A percentile compares a stretch with the other conserved stretches of the same genome.
Conservation (phyloP, 257 asterid genomes). For the Orobanche coerulescens region DNA sequence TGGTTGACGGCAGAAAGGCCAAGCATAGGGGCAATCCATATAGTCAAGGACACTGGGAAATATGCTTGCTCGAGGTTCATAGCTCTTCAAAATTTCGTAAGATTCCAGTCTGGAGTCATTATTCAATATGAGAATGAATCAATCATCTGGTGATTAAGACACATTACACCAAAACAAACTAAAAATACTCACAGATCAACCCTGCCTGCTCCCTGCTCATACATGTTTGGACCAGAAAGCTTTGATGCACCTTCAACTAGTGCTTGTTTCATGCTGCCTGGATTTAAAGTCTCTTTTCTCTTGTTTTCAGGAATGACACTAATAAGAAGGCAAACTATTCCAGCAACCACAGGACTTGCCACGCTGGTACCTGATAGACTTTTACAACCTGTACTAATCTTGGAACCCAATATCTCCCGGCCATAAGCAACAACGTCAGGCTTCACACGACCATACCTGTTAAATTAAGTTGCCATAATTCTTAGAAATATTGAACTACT, state of each 20-base stretch:
- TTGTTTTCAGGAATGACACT: slow-evolving; percentile 75
- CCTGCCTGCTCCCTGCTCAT: slow-evolving; percentile 99
- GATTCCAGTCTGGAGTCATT: slow-evolving; percentile 68
- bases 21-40: slow-evolving; percentile 91
- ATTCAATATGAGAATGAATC: slow-evolving; percentile 27
- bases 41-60: slow-evolving; percentile 88
- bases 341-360: slow-evolving; percentile 99
- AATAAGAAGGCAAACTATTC: slow-evolving; percentile 94
- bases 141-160: slow-evolving; percentile 15
- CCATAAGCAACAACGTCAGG: slow-evolving; percentile 99
- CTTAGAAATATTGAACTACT: slow-evolving; percentile 14
- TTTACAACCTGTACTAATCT: slow-evolving; percentile 96
- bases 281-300: slow-evolving; percentile 77
- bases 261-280: slow-evolving; percentile 96
- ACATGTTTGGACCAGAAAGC: slow-evolving; percentile 94
- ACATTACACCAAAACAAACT: slow-evolving; percentile 19
- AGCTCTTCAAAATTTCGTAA: slow-evolving; percentile 75
- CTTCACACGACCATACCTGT: slow-evolving; percentile 95
- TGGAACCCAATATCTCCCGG: slow-evolving; percentile 95
- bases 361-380: slow-evolving; percentile 98
- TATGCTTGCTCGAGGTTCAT: slow-evolving; percentile 92
- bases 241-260: slow-evolving; percentile 97
- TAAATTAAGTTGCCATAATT: slow-evolving; percentile 23
- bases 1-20: slow-evolving; percentile 99
- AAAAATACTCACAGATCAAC: slow-evolving; percentile 85